Base-by-base conservation (phyloP, 2,329 filamentous ascomycete species). In the Phaeophleospora eucalypticola region DNA sequence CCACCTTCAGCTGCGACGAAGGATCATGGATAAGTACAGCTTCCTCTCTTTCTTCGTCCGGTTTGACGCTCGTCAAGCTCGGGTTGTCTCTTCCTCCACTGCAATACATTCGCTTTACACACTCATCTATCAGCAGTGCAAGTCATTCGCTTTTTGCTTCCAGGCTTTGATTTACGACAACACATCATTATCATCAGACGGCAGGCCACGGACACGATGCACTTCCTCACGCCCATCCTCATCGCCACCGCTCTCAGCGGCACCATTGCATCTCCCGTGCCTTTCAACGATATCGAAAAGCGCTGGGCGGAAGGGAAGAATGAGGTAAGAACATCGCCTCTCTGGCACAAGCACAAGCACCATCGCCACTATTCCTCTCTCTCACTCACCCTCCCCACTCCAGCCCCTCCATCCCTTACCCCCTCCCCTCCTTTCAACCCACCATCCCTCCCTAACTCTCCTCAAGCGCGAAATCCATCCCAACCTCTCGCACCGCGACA, bases 241-340 rank as follows among this genome's bases (percentile, higher is more conserved):
- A 48, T 55, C 38, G 36, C 48, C 20, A 32, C 33, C 17, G 15
- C 27, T 20, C 35, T 44, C 38, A 36, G 29, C 32, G 35, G 43
- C 29, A 27, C 38, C 36, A 38, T 46, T 32, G 40, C 45, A 16
- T 46, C n/a, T 16, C 57, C 37, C 2, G 20, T 46, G 7, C 43
- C 46, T 20, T 58, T 61, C 43, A 37, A 52, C 35, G 59, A 61
- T 8, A 58, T 63, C 27, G 58, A 63, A 50, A 45, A 50, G 16
- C 48, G 58, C 15, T 63, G 59, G 61, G 51, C 52, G 8, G 45
- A 51, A 16, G 61, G 59, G 19, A 42, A 58, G 34, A 53, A 57
- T 41, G 61, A 63, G 41, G 59, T 63, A 58, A 40, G 54, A n/a
- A n/a, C 52, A 10, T 36, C 32, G 14, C 29, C 36, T 14, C 32